Evolutionary conservation across 169 alveolate genomes (phyloP).

Genomic region (Perkinsus marinus): DNA sequence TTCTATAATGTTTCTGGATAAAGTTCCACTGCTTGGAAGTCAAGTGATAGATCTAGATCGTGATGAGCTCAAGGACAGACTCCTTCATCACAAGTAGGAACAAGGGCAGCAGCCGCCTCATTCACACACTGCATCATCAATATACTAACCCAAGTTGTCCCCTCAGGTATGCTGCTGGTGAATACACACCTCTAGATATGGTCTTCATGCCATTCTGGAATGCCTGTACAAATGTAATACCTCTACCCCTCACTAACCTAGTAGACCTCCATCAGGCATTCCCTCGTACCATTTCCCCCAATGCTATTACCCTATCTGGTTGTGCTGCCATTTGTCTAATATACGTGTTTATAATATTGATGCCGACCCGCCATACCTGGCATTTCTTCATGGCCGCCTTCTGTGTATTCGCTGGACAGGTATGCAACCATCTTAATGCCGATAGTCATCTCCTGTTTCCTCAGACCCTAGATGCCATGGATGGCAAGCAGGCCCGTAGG

Average conservation of each 20-base stretch:
- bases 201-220: neutral
- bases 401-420: neutral
- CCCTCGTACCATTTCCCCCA: neutral
- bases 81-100: neutral
- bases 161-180: neutral
- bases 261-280: neutral
- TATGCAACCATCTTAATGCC: neutral
- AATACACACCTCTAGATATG: neutral
- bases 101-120: too few species aligned
- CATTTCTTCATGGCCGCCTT: neutral
- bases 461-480: slow-evolving; percentile 17
- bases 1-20: neutral
- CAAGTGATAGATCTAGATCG: neutral
- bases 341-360: neutral
- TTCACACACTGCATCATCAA: too few species aligned
- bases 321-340: neutral
- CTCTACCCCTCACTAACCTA: neutral
- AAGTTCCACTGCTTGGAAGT: neutral
- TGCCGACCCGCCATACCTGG: neutral
- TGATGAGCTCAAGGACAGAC: neutral
- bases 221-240: neutral
- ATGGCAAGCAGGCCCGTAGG: slow-evolving; percentile 30
- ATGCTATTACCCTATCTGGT: neutral
- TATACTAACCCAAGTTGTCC: neutral
- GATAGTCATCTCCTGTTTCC: neutral